A percentile compares a stretch with the other conserved stretches of the same genome.
These are phyloP conservation scores for Pseudopyricularia cyperi DNA, from an alignment of 2,329 filamentous ascomycete genomes.

Conservation along the genomic window DNA sequence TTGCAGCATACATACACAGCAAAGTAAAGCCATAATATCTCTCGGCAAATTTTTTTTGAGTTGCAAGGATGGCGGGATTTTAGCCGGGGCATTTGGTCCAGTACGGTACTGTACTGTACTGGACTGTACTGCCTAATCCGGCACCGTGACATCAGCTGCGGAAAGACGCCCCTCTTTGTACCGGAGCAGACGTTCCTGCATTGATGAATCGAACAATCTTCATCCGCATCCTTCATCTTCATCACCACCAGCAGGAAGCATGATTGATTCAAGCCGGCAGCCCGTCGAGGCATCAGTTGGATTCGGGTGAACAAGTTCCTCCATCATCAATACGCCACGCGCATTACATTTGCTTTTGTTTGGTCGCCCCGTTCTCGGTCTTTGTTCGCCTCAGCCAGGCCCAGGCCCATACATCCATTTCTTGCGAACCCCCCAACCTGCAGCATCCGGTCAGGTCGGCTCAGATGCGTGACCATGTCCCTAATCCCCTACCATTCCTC, in stretches of 20 bases:
- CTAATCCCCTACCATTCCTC: slow-evolving; percentile 63
- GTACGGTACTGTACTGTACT: no score
- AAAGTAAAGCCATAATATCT: no score
- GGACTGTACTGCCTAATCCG: no score
- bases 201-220: background rate
- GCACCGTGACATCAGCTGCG: background rate
- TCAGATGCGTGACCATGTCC: slow-evolving; percentile 32
- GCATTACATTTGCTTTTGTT: background rate
- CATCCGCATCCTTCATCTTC: background rate
- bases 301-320: background rate
- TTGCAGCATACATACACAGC: no score
- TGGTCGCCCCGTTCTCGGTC: background rate
- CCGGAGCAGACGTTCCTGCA: background rate
- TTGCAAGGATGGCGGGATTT: background rate
- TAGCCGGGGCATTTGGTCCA: background rate
- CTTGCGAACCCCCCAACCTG: background rate
- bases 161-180: background rate
- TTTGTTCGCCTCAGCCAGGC: background rate
- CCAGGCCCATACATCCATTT: no score
- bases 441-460: background rate
- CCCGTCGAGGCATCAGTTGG: background rate
- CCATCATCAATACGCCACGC: no score
- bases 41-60: no score
- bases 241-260: background rate
- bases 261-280: background rate